These are phyloP conservation scores for Carex myosuroides DNA, from an alignment of 176 grass and related monocot species.

Conservation along the genomic window DNA sequence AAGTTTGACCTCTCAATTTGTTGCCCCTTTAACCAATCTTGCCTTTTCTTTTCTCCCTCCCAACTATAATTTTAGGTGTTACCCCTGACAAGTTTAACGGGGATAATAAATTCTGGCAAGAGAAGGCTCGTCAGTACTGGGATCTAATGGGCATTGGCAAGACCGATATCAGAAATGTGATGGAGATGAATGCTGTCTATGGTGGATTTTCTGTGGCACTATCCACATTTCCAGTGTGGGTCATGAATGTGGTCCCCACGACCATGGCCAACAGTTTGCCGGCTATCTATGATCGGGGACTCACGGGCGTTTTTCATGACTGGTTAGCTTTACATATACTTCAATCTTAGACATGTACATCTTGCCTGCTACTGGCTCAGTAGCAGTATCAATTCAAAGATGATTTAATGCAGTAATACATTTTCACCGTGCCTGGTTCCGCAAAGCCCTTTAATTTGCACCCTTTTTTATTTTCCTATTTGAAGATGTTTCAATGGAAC, in stretches of 20 bases:
- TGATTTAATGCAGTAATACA: background rate
- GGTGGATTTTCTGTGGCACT: constrained; percentile 82
- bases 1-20: background rate
- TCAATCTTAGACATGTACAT: background rate
- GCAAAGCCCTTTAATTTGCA: background rate
- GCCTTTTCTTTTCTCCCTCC: background rate
- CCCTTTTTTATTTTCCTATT: background rate
- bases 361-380: background rate
- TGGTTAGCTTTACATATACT: constrained; percentile 47
- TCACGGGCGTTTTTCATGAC: constrained; percentile 83
- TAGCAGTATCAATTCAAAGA: background rate
- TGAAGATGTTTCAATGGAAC: background rate
- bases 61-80: constrained; percentile 43
- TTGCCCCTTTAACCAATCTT: background rate
- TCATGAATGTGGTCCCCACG: constrained; percentile 89
- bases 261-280: constrained; percentile 57
- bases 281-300: constrained; percentile 75
- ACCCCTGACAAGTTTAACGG: constrained; percentile 51
- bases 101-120: constrained; percentile 68
- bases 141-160: constrained; percentile 52
- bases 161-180: constrained; percentile 66
- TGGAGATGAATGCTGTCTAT: constrained; percentile 97
- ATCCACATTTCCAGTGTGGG: constrained; percentile 64
- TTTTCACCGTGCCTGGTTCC: background rate
- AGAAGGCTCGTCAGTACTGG: constrained; percentile 72